These are phyloP conservation scores for Fusarium azukiicola DNA, from an alignment of 2,329 filamentous ascomycete genomes.

Conservation along the genomic window DNA sequence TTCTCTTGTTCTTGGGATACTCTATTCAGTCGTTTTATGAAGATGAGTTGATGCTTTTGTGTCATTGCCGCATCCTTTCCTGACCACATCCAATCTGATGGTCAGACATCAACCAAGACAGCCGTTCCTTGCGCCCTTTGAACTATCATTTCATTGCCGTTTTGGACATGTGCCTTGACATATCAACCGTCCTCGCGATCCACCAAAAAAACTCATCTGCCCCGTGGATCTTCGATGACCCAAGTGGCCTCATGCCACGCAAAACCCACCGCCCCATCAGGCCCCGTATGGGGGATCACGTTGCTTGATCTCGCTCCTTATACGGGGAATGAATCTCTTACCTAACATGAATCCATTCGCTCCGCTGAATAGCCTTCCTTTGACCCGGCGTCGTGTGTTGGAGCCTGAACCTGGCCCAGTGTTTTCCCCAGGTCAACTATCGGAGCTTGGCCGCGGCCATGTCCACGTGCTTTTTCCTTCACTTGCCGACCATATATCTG, in stretches of 20 bases:
- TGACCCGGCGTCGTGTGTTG: slow-evolving; percentile 33
- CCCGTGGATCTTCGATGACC: slow-evolving; percentile 17
- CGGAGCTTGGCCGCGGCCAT: background rate
- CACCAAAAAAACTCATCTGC: background rate
- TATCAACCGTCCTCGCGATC: background rate
- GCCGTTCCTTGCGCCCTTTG: slow-evolving; percentile 1
- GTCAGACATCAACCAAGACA: background rate
- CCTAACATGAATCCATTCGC: slow-evolving; percentile 40
- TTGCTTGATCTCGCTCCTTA: slow-evolving; percentile 29
- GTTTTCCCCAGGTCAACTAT: slow-evolving; percentile 20
- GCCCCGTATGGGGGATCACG: slow-evolving; percentile 23
- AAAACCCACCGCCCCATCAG: slow-evolving; percentile 22
- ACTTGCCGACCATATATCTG: background rate
- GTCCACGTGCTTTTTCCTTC: slow-evolving; percentile 1
- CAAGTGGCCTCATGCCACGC: slow-evolving; percentile 15
- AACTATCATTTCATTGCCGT: background rate
- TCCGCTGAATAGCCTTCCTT: slow-evolving; percentile 45
- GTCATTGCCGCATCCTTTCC: no score
- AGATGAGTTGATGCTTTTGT: no score
- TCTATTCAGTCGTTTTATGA: no score
- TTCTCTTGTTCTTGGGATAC: no score
- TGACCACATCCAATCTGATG: background rate
- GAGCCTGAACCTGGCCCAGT: slow-evolving; percentile 27
- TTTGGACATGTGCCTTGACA: background rate
- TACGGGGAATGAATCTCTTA: slow-evolving; percentile 45